A percentile compares a stretch with the other conserved stretches of the same genome.
These are phyloP conservation scores for Globisporangium middletonii DNA, from an alignment of 352 stramenopile genomes.

Conservation along the genomic window DNA sequence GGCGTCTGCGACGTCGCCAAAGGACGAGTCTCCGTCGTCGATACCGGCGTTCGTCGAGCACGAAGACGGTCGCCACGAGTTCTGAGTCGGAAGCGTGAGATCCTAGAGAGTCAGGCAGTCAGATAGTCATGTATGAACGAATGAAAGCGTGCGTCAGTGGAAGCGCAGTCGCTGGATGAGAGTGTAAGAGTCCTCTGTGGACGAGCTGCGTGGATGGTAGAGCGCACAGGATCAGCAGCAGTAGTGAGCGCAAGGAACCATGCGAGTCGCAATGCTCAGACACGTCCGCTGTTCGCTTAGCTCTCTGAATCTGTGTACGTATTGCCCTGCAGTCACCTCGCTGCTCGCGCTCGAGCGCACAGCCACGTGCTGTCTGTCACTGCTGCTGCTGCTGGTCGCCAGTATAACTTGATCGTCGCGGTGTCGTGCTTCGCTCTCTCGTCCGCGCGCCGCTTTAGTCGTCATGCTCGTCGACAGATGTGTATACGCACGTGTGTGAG, in stretches of 20 bases:
- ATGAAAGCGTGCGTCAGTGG: neutral
- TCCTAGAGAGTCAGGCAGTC: neutral
- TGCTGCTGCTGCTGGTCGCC: no score
- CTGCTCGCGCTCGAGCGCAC: no score
- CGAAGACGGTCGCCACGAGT: constrained; percentile 49
- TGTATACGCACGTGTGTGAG: neutral
- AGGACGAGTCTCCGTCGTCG: constrained; percentile 4
- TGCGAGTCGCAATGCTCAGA: no score
- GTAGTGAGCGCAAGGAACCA: no score
- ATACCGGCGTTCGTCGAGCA: constrained; percentile 15
- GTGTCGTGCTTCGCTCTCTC: no score
- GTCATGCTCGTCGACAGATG: neutral
- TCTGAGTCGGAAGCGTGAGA: constrained; percentile 15
- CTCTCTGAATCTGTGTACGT: no score
- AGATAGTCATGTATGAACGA: neutral
- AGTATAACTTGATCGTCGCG: no score
- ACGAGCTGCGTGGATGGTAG: neutral
- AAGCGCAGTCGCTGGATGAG: neutral
- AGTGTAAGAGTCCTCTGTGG: neutral
- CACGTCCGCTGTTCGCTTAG: no score
- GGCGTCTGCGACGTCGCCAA: constrained; percentile 2
- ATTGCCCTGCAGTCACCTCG: no score
- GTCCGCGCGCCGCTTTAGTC: no score
- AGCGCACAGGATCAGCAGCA: no score
- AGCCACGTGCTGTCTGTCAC: no score